Percentiles rank a stretch among this genome's conserved stretches.
Conservation (phyloP, 768 basidiomycete genomes). For the Crassisporium funariophilum region DNA sequence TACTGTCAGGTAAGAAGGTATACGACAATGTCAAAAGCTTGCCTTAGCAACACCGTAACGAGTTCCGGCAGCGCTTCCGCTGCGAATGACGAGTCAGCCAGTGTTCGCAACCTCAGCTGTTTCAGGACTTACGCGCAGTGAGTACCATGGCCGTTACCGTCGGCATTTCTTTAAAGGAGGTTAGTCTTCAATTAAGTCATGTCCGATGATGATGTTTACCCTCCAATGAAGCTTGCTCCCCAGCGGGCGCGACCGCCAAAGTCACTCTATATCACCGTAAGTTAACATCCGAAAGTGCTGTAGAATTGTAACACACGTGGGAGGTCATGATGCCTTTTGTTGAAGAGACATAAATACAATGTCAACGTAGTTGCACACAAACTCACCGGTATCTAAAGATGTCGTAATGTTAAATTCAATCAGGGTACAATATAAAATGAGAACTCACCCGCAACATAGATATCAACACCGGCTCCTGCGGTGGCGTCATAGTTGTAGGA, state of each 20-base stretch:
- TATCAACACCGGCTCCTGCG: slow-evolving; percentile 34
- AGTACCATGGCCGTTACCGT: slow-evolving; percentile 44
- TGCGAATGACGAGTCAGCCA: no score
- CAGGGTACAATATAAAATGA: neutral
- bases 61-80: slow-evolving; percentile 25
- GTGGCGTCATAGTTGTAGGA: slow-evolving; percentile 22
- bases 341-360: neutral
- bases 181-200: neutral
- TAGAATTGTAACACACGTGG: slow-evolving; percentile 18
- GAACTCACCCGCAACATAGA: slow-evolving; percentile 38
- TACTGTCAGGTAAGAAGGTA: no score
- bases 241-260: slow-evolving; percentile 43
- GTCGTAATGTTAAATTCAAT: neutral
- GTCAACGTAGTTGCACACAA: neutral
- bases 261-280: slow-evolving; percentile 24
- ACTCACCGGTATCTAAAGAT: slow-evolving; percentile 23
- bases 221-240: slow-evolving; percentile 38
- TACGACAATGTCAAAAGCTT: no score
- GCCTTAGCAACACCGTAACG: slow-evolving; percentile 28
- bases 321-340: slow-evolving; percentile 18
- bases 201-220: slow-evolving; percentile 12
- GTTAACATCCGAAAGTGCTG: neutral
- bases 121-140: no score
- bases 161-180: slow-evolving; percentile 10
- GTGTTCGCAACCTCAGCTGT: no score